phyloP scores from a whole-genome alignment of 2,329 filamentous ascomycete genomes.

The Aspergillus proliferans region DNA sequence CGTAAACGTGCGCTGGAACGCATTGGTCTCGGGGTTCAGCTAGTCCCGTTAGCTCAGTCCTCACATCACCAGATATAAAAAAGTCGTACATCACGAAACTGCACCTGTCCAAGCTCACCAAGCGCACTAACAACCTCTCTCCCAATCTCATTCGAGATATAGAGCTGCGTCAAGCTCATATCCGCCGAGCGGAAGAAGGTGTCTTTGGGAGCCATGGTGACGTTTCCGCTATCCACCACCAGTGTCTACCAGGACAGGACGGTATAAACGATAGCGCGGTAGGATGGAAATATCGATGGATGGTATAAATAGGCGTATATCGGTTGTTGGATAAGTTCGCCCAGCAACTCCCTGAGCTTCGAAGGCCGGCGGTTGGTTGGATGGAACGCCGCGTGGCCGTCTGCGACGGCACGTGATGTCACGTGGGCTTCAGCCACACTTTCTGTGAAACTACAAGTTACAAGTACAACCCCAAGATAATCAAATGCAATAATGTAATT shows the following conservation, averaged over 20 bases:
- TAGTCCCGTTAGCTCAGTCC: conserved; percentile 36
- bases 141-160: conserved; percentile 98
- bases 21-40: conserved; percentile 88
- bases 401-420: conserved; percentile 14
- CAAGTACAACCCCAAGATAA: too few relatives aligned
- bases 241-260: conserved; percentile 3
- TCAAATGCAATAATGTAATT: too few relatives aligned
- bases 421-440: conserved; percentile 1
- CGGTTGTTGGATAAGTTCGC: too few relatives aligned
- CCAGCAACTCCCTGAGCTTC: too few relatives aligned
- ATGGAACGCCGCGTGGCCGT: conserved; percentile 15
- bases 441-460: background rate
- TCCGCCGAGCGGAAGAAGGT: conserved; percentile 99
- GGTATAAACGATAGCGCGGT: background rate
- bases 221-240: conserved; percentile 14
- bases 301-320: too few relatives aligned
- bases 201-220: conserved; percentile 63
- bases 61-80: background rate
- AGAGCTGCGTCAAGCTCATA: conserved; percentile 99
- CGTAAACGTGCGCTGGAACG: conserved; percentile 95
- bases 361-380: background rate
- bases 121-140: conserved; percentile 94
- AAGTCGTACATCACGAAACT: conserved; percentile 84
- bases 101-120: conserved; percentile 90
- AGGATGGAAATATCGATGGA: too few relatives aligned